Conservation (phyloP, 139 green algal species). For the Chlorella vulgaris region DNA sequence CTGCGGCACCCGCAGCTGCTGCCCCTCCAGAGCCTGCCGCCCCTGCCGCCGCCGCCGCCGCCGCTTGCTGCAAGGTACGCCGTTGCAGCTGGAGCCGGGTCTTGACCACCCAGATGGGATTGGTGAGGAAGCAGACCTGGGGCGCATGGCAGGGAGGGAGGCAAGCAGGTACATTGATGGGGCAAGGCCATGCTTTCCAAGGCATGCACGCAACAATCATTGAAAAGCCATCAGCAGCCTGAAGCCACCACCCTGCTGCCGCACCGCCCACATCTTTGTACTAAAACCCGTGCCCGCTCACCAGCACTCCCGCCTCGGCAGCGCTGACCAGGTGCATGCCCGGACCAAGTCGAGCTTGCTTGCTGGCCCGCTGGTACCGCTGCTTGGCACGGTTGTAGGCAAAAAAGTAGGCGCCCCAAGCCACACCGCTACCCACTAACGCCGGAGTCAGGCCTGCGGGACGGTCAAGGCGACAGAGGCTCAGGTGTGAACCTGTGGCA, state of each 20-base stretch:
- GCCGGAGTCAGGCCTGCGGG: slow-evolving; percentile 72
- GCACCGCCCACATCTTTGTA: no score
- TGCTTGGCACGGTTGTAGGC: slow-evolving; percentile 81
- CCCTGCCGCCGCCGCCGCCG: not conserved
- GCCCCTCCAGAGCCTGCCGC: not conserved
- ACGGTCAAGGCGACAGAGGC: no score
- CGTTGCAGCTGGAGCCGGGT: slow-evolving; percentile 90
- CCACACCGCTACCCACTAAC: slow-evolving; percentile 74
- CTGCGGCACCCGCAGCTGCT: not conserved
- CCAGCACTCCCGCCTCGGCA: slow-evolving; percentile 78
- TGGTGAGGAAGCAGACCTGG: slow-evolving; percentile 87
- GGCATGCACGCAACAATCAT: no score
- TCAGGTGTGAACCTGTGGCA: not conserved
- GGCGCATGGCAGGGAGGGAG: not conserved
- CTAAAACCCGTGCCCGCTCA: slow-evolving; percentile 28
- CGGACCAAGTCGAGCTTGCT: slow-evolving; percentile 46
- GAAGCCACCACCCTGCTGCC: no score
- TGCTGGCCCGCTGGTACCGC: slow-evolving; percentile 33
- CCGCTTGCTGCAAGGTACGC: slow-evolving; percentile 17
- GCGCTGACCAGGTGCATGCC: slow-evolving; percentile 74
- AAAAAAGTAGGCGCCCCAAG: slow-evolving; percentile 88
- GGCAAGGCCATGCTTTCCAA: no score
- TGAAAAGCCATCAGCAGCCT: no score
- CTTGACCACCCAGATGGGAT: slow-evolving; percentile 96
- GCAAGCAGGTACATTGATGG: no score